Base-by-base conservation (phyloP, 345 rosid genomes). In the Angophora floribunda region DNA sequence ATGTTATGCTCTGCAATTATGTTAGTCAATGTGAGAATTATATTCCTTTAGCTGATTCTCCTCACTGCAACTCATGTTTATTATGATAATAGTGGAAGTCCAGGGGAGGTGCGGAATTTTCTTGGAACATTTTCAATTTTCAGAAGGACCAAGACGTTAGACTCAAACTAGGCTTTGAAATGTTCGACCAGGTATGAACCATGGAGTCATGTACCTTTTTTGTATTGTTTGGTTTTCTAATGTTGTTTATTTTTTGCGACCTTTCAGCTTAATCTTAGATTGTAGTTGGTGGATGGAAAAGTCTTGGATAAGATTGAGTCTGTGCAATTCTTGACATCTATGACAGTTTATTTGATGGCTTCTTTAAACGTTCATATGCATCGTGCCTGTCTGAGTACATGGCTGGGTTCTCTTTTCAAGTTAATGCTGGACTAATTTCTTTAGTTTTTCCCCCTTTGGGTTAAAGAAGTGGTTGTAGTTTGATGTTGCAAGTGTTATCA, bases 111-210 rank as follows among this genome's bases (percentile, higher is more conserved):
- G 96, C 97, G 14, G 99, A 98, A 90, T 92, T 98, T 88, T 89
- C 96, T 85, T 96, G 95, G 96, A 94, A 92, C 91, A 89, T 94
- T 90, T 90, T 90, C 89, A 90, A 98, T 88, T 98, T 98, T 87
- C 96, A 94, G 89, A 93, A 86, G 90, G 97, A 96, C 85, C 98
- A 98, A 88, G 98, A 95, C 89, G 94, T 96, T 86, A 90, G 98
- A 88, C 75, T 98, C 93, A 96, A 96, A 93, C 87, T 96, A 85
- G 99, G 99, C 86, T 93, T 95, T 86, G 98, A 96, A 91, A 88
- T 95, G 88, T 80, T 92, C 63, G 96, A 95, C 70, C 94, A 95
- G 98, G 99, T 96, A 94, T 51, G 85, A 17, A 75, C 47, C 82
- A 3, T 75, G 49, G 82, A 75, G 49, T 36, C 26, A 75, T 75